phyloP scores from a whole-genome alignment of 2,329 filamentous ascomycete genomes.

The Thielaviopsis populi region DNA sequence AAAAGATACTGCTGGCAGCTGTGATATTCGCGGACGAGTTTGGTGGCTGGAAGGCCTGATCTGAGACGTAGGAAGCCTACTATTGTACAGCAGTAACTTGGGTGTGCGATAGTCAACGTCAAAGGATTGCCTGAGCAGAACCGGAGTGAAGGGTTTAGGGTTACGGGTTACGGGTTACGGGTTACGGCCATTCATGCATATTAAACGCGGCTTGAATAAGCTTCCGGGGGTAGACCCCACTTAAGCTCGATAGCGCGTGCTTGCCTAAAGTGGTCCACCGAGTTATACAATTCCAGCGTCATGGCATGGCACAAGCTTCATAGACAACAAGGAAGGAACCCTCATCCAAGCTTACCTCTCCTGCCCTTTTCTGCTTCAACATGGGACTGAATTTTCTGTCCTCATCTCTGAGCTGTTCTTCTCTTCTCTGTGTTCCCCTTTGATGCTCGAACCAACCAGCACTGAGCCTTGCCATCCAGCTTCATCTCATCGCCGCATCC shows the following conservation, averaged over 20 bases:
- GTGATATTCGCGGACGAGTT: slow-evolving; percentile 62
- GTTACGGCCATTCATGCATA: neutral
- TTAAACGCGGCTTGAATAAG: neutral
- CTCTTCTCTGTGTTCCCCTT: neutral
- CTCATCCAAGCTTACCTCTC: slow-evolving; percentile 11
- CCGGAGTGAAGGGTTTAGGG: neutral
- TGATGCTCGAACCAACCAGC: neutral
- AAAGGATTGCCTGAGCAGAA: too few relatives aligned
- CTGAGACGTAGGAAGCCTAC: slow-evolving; percentile 9
- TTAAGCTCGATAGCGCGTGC: neutral
- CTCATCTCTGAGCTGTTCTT: neutral
- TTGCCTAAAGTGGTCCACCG: neutral
- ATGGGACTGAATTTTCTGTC: neutral
- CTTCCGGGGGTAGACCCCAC: neutral
- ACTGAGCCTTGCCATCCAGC: slow-evolving; percentile 17
- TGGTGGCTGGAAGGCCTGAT: slow-evolving; percentile 41
- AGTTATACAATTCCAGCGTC: neutral
- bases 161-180: neutral
- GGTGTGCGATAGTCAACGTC: neutral
- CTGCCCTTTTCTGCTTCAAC: neutral
- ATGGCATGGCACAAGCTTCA: neutral
- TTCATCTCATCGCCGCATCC: neutral
- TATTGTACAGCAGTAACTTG: neutral
- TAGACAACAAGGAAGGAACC: neutral
- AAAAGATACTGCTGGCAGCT: slow-evolving; percentile 51